phyloP scores from a whole-genome alignment of 2,329 filamentous ascomycete species.

The Penicillium sp. region DNA sequence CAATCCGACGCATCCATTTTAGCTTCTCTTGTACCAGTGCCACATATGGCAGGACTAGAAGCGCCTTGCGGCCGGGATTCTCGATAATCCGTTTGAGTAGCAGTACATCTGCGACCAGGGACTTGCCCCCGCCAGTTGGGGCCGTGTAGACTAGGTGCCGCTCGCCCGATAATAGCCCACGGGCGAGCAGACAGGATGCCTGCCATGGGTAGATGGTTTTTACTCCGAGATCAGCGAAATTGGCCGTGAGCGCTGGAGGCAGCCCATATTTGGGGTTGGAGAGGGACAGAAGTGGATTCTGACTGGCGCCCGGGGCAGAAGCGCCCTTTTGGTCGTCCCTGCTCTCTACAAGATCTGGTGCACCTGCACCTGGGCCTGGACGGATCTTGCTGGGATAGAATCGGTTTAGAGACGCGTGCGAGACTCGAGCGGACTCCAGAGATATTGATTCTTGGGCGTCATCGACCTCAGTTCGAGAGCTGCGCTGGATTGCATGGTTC shows the following conservation, averaged over 20 bases:
- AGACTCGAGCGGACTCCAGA: conserved; percentile 32
- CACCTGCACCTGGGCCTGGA: conserved; percentile 27
- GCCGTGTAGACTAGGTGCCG: conserved; percentile 78
- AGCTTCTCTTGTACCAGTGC: conserved; percentile 79
- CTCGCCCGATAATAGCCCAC: conserved; percentile 64
- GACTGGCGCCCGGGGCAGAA: conserved; percentile 49
- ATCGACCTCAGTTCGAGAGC: conserved; percentile 5
- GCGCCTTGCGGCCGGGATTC: conserved; percentile 64
- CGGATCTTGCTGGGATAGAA: conserved; percentile 46
- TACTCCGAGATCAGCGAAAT: conserved; percentile 68
- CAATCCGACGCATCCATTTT: conserved; percentile 68
- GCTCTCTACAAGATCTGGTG: conserved; percentile 9
- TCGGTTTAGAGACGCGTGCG: conserved; percentile 26
- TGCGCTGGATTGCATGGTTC: conserved; percentile 11
- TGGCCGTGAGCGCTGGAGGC: conserved; percentile 60
- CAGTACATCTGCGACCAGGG: conserved; percentile 70
- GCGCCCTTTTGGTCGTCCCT: conserved; percentile 44
- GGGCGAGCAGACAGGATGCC: conserved; percentile 69
- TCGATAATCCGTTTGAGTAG: conserved; percentile 72
- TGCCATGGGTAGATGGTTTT: conserved; percentile 78
- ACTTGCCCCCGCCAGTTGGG: conserved; percentile 77
- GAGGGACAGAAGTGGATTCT: conserved; percentile 57
- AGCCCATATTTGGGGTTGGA: conserved; percentile 65
- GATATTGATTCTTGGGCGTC: conserved; percentile 19
- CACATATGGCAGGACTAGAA: conserved; percentile 75